Conservation (phyloP, 2,329 filamentous ascomycete genomes). For the Seiridium cupressi region DNA sequence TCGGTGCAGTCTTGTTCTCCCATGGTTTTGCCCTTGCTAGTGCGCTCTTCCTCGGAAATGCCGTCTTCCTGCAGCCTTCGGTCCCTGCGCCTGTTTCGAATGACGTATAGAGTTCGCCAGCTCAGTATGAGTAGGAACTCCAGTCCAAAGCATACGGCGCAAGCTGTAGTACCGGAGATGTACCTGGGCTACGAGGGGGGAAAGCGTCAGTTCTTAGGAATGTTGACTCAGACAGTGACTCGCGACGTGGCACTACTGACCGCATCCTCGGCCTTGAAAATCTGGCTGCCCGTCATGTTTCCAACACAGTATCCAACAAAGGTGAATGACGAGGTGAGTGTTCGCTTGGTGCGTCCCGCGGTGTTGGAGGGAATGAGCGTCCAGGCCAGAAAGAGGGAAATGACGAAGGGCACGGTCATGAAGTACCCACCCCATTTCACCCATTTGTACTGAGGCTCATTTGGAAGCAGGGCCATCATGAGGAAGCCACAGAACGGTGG, state of each 20-base stretch:
- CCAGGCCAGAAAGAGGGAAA: slow-evolving; percentile 32
- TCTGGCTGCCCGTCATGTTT: slow-evolving; percentile 45
- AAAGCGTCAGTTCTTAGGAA: too few relatives aligned
- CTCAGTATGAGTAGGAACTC: slow-evolving; percentile 33
- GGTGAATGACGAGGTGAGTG: slow-evolving; percentile 11
- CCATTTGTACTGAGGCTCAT: slow-evolving; percentile 32
- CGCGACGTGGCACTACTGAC: slow-evolving; percentile 16
- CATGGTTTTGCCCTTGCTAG: slow-evolving; percentile 27
- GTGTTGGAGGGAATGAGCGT: slow-evolving; percentile 41
- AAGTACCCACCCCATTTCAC: slow-evolving; percentile 33
- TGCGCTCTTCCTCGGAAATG: slow-evolving; percentile 31
- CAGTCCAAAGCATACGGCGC: slow-evolving; percentile 35
- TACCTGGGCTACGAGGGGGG: slow-evolving; percentile 32
- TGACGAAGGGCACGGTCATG: slow-evolving; percentile 30
- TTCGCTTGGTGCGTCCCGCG: slow-evolving; percentile 40
- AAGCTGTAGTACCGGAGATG: slow-evolving; percentile 37
- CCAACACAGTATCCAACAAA: slow-evolving; percentile 22
- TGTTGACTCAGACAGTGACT: too few relatives aligned
- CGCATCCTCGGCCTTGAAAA: slow-evolving; percentile 40
- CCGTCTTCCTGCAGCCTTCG: slow-evolving; percentile 25
- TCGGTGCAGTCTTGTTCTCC: slow-evolving; percentile 36
- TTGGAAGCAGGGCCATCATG: slow-evolving; percentile 32
- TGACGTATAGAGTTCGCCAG: slow-evolving; percentile 38
- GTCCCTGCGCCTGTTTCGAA: slow-evolving; percentile 35
- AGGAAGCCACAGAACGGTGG: slow-evolving; percentile 34